phyloP scores from a whole-genome alignment of 169 alveolate genomes.

The Babesia ovis region DNA sequence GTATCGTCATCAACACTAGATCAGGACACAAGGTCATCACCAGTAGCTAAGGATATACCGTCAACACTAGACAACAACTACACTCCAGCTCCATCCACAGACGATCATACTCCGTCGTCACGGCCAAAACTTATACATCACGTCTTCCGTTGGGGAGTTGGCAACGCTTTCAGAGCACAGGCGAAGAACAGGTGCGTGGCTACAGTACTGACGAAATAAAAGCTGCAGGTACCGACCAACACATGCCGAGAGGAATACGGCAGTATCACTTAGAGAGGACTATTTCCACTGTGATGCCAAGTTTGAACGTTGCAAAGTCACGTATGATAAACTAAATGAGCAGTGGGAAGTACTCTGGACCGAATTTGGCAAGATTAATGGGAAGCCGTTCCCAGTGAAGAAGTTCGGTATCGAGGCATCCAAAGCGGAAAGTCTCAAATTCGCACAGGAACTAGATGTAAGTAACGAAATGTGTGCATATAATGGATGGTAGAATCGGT shows the following conservation, averaged over 20 bases:
- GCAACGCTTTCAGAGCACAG: constrained; percentile 73
- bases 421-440: constrained; percentile 67
- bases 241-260: constrained; percentile 64
- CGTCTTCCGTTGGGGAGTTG: constrained; percentile 80
- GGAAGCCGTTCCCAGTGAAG: constrained; percentile 78
- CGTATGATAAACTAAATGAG: constrained; percentile 72
- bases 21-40: too few relatives aligned
- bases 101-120: too few relatives aligned
- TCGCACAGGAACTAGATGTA: constrained; percentile 70
- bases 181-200: constrained; percentile 70
- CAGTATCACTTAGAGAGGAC: constrained; percentile 64
- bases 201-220: background rate
- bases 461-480: background rate
- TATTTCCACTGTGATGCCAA: constrained; percentile 67
- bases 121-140: constrained; percentile 50
- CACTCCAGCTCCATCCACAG: too few relatives aligned
- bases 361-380: constrained; percentile 74
- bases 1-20: too few relatives aligned
- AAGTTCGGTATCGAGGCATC: constrained; percentile 77
- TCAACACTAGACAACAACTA: too few relatives aligned
- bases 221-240: constrained; percentile 69
- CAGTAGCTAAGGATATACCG: too few relatives aligned
- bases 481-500: constrained; percentile 15
- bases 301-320: constrained; percentile 62
- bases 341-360: constrained; percentile 84